Base-by-base conservation (phyloP, 2,329 filamentous ascomycete genomes). In the Neocatenulostroma microsporum region DNA sequence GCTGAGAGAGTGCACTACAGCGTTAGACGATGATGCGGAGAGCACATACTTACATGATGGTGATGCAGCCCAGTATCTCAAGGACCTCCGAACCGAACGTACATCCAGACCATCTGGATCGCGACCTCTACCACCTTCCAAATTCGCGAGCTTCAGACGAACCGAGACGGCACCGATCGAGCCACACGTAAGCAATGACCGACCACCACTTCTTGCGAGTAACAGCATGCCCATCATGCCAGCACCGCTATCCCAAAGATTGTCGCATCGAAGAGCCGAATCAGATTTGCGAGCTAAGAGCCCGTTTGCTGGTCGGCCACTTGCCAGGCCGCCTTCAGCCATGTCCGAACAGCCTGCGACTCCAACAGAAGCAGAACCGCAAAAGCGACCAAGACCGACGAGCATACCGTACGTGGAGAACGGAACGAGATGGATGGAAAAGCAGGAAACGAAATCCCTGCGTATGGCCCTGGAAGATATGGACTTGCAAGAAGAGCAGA, bases 381-480 rank as follows among this genome's bases (percentile, higher is more conserved):
- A 72, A 11, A 53, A 77, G 39, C 77, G 68, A 2, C 70, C 78
- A 34, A 70, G 81, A 32, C 76, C 81, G 12, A 74, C 78, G 5
- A 82, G 72, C 41, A 68, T 76, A 28, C 76, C 73, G 6, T 87
- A 87, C 57, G 79, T 84, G 38, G 83, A 87, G 58, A 74, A 78
- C 39, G 81, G 80, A n/a, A 75, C 78, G 54, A 68, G 82, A 49
- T 85, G 82, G 80, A 83, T 84, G 74, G 83, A 88, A 58, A 84
- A 82, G 57, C 81, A 86, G 54, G 83, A 88, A 60, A 80, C 76
- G 3, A 71, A 72, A 24, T 81, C 81, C 13, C 61, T 88, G 41
- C 74, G 80, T 13, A 72, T 78, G 42, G 82, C 83, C 8, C 76
- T 88, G 69, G 76, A 85, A 47, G 78, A 84, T 50, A 75, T 87